Evolutionary conservation across 2,329 filamentous ascomycete species (phyloP), one percentile per base, ranked within the genome.

Genomic region (Pseudocercospora pini-densiflorae): DNA sequence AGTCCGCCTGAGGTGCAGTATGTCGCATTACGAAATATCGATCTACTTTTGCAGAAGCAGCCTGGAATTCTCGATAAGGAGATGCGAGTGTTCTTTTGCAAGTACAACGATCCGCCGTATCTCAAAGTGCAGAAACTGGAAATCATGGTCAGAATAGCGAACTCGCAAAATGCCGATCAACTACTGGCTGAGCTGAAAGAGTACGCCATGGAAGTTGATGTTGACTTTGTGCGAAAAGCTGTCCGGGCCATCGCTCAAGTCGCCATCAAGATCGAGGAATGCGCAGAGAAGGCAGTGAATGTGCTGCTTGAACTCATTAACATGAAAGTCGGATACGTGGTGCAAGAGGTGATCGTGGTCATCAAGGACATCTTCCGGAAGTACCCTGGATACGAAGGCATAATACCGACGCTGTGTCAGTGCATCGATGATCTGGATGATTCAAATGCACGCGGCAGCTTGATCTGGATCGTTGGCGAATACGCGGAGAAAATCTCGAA

Each of bases 401-500:
- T 99, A 72, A 99, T 99, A 73, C 94, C 94, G 2, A 97, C 93
- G 0, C 86, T 99, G 14, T 99, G 96, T 83, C 89, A 97, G 79
- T 93, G 97, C 77, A 97, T 99, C 68, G 95, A 99, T 74, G 95
- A 99, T 73, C 81, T 99, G 71, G 95, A 99, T 76, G 95, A 99
- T 79, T 94, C 94, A 1, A 90, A 93, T 74, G 95, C 95, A 6
- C 86, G 95, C 75, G 94, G 92, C 2, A 91, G 94, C 23, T 83
- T 99, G 66, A 98, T 99, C 75, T 99, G 95, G 95, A 98, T 99
- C 72, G 94, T 99, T 5, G 95, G 95, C 72, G 95, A 99, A 79
- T 99, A 99, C 77, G 95, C 95, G 0, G 95, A 99, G 83, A 99
- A 99, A 85, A 99, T 99, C 76, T 97, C 88, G 82, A 98, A 99